Percentiles rank a stretch among this genome's conserved stretches.
Conservation (phyloP, 805 yeast genomes). For the Priceomyces fermenticarens region DNA sequence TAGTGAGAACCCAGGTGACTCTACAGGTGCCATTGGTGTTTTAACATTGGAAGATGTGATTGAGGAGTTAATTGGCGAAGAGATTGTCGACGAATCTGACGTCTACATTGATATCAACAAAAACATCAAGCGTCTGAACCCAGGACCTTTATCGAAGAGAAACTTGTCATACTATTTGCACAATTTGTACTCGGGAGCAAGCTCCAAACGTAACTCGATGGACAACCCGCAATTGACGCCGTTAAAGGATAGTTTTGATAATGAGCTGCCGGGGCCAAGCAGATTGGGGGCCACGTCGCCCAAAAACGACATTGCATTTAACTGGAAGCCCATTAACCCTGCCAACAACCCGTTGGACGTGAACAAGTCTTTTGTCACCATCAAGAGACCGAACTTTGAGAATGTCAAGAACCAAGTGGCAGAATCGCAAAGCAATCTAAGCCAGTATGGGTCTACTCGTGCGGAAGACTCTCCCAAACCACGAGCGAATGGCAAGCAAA, state of each 20-base stretch:
- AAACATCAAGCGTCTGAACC: slow-evolving; percentile 73
- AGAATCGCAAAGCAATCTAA: slow-evolving; percentile 17
- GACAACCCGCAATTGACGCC: slow-evolving; percentile 9
- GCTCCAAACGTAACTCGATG: slow-evolving; percentile 28
- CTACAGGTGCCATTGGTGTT: slow-evolving; percentile 85
- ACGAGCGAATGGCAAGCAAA: slow-evolving; percentile 1
- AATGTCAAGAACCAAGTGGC: slow-evolving; percentile 17
- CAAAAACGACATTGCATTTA: slow-evolving; percentile 16
- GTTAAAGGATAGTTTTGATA: slow-evolving; percentile 3
- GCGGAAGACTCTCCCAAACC: slow-evolving; percentile 10
- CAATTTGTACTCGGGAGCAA: slow-evolving; percentile 44
- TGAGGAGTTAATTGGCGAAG: slow-evolving; percentile 96
- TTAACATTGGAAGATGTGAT: slow-evolving; percentile 95
- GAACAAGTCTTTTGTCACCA: slow-evolving; percentile 61
- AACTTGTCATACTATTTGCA: slow-evolving; percentile 69
- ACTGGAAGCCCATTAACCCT: slow-evolving; percentile 56
- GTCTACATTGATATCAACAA: slow-evolving; percentile 89
- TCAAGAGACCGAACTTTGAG: slow-evolving; percentile 51
- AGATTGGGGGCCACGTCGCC: slow-evolving; percentile 1
- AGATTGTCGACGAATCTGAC: slow-evolving; percentile 93
- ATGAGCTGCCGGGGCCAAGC: slow-evolving; percentile 4
- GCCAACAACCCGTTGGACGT: slow-evolving; percentile 72
- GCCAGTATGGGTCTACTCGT: slow-evolving; percentile 35
- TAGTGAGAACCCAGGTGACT: slow-evolving; percentile 77
- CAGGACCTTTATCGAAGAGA: slow-evolving; percentile 72